Evolutionary conservation across 352 stramenopile genomes (phyloP), one percentile per base, ranked within the genome.

Genomic region (Pythium oligandrum): DNA sequence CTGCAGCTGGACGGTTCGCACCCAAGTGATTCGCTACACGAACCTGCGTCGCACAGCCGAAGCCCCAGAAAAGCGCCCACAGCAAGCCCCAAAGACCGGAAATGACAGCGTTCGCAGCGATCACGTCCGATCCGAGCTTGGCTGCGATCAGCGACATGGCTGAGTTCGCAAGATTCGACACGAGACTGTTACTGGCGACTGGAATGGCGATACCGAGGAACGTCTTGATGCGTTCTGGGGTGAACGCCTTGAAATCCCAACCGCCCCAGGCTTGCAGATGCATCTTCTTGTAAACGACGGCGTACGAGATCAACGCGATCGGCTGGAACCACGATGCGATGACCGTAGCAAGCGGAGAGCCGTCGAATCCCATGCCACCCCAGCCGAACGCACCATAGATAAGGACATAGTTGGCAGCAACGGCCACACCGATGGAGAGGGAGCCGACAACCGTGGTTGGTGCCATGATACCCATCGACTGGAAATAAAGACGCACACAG

Each of bases 41-140:
- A 30, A 88, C 83, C 58, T 93, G 83, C 34, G 81, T 88, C 4
- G 78, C 81, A 31, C 76, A 90, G 51, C 81, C 81, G 58, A 75
- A 92, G 42, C 81, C 81, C 78, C 78, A 92, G 59, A 91, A 89
- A 4, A 90, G 66, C n/a, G 80, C 80, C 80, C 77, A 90, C 0
- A 88, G 52, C 37, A 90, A 52, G 3, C 69, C 75, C 77, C 78
- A 90, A 0, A 88, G 49, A 1, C 76, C 75, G 0, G 75, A 85
- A 47, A 88, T 81, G 17, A 90, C 71, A 6, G 80, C 78, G 33
- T 90, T 92, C 31, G 82, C 78, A 34, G 82, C 82, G 57, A 92
- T 87, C 32, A 90, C 71, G 51, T 92, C 72, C 4, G 78, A 79
- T 32, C 82, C 78, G 12, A 92, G 76, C 50, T 73, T 81, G 3